Conservation (phyloP, 2,329 filamentous ascomycete species). For the Biscogniauxia mediterranea region DNA sequence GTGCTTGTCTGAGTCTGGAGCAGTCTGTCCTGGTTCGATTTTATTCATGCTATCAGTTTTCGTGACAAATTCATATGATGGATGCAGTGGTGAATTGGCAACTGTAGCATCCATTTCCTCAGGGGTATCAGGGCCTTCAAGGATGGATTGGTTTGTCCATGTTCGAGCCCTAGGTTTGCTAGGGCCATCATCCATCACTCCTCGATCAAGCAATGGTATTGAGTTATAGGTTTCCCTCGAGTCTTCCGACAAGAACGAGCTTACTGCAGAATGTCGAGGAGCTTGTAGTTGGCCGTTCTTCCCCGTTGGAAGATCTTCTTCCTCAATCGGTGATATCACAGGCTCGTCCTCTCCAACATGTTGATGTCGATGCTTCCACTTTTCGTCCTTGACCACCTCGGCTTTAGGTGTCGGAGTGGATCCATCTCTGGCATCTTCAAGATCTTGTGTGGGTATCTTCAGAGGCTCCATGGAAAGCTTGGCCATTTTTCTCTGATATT, state of each 20-base stretch:
- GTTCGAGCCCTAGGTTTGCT: conserved; percentile 41
- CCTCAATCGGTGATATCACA: conserved; percentile 28
- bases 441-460: conserved; percentile 21
- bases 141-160: conserved; percentile 56
- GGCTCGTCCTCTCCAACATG: conserved; percentile 44
- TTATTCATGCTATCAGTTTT: conserved; percentile 53
- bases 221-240: conserved; percentile 76
- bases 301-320: conserved; percentile 21
- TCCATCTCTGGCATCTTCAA: conserved; percentile 18
- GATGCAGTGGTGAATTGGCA: conserved; percentile 33
- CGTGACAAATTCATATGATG: conserved; percentile 54
- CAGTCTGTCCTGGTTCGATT: conserved; percentile 38
- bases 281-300: conserved; percentile 20
- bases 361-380: conserved; percentile 44
- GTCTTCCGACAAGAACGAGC: conserved; percentile 55
- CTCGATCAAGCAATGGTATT: conserved; percentile 72
- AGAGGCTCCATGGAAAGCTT: conserved; percentile 41
- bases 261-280: conserved; percentile 35
- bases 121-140: conserved; percentile 46
- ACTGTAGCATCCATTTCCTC: conserved; percentile 32
- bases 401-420: conserved; percentile 22
- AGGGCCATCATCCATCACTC: conserved; percentile 49
- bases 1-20: conserved; percentile 16
- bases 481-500: conserved; percentile 58
- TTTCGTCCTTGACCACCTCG: conserved; percentile 38